Conservation (phyloP, 371 early-diverging fungal genomes). For the Zancudomyces culisetae region DNA sequence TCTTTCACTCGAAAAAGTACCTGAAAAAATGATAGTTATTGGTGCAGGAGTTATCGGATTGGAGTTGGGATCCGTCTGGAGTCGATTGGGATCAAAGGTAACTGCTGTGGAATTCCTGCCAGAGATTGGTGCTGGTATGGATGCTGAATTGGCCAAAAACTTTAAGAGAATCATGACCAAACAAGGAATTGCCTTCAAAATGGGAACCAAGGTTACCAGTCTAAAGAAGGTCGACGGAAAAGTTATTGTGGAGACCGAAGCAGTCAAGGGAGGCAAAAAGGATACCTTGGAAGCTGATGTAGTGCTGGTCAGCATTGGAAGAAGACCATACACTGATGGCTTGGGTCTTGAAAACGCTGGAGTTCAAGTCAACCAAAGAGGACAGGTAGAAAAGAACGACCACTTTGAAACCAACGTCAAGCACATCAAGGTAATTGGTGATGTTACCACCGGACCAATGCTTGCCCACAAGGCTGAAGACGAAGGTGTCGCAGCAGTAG, state of each 20-base stretch:
- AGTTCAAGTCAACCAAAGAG: slow-evolving; percentile 68
- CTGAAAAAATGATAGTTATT: slow-evolving; percentile 94
- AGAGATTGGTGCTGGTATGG: slow-evolving; percentile 95
- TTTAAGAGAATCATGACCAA: slow-evolving; percentile 82
- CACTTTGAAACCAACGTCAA: slow-evolving; percentile 73
- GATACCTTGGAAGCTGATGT: slow-evolving; percentile 80
- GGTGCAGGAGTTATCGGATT: slow-evolving; percentile 98
- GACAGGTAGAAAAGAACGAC: slow-evolving; percentile 71
- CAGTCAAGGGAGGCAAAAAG: slow-evolving; percentile 60
- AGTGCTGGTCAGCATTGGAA: slow-evolving; percentile 83
- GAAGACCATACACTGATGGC: slow-evolving; percentile 83
- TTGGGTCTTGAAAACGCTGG: slow-evolving; percentile 82
- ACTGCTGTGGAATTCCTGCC: slow-evolving; percentile 90
- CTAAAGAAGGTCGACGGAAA: slow-evolving; percentile 65
- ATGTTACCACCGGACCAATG: slow-evolving; percentile 93
- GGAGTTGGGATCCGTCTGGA: slow-evolving; percentile 96
- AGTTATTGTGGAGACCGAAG: slow-evolving; percentile 78
- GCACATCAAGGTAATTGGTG: slow-evolving; percentile 89
- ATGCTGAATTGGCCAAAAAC: slow-evolving; percentile 73
- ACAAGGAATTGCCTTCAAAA: slow-evolving; percentile 96
- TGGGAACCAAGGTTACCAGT: slow-evolving; percentile 84
- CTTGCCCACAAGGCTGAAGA: slow-evolving; percentile 99
- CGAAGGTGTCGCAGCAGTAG: slow-evolving; percentile 90
- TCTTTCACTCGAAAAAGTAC: slow-evolving; percentile 74
- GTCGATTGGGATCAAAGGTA: slow-evolving; percentile 82